phyloP scores from a whole-genome alignment of 768 basidiomycete species.

The Krasilnikovozyma curviuscula region DNA sequence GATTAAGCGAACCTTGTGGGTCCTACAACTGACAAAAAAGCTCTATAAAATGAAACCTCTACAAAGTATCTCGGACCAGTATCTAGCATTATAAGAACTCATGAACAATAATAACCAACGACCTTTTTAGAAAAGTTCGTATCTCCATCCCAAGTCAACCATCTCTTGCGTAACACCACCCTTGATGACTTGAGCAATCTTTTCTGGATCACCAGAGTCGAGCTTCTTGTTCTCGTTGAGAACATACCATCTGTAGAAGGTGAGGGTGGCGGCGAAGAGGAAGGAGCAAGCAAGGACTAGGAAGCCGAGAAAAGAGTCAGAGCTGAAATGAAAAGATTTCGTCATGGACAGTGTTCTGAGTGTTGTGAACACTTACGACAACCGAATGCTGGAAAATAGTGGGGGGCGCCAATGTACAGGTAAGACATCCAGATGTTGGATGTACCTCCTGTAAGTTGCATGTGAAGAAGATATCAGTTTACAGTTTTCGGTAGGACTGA shows the following conservation, averaged over 20 bases:
- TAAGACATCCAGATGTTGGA: slow-evolving; percentile 19
- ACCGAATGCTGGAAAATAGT: slow-evolving; percentile 18
- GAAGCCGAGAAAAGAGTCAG: neutral
- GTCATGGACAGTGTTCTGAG: neutral
- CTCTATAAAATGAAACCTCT: too few relatives aligned
- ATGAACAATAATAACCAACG: too few relatives aligned
- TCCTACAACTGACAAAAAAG: too few relatives aligned
- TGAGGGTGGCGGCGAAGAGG: slow-evolving; percentile 15
- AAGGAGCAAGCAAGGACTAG: slow-evolving; percentile 15
- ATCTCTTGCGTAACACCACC: slow-evolving; percentile 18
- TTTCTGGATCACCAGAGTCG: slow-evolving; percentile 12
- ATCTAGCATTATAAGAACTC: too few relatives aligned
- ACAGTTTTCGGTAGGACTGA: too few relatives aligned
- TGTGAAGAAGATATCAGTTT: too few relatives aligned
- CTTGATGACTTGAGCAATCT: slow-evolving; percentile 10
- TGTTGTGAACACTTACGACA: slow-evolving; percentile 11
- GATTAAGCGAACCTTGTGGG: too few relatives aligned
- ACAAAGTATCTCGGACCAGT: too few relatives aligned
- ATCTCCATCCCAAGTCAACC: slow-evolving; percentile 20
- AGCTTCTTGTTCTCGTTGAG: slow-evolving; percentile 17
- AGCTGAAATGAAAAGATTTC: neutral
- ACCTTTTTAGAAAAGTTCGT: slow-evolving; percentile 18
- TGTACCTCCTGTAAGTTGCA: too few relatives aligned
- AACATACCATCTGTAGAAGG: slow-evolving; percentile 19
- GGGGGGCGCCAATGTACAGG: slow-evolving; percentile 15